phyloP scores from a whole-genome alignment of 352 stramenopile species.

The Pythium phragmitis region DNA sequence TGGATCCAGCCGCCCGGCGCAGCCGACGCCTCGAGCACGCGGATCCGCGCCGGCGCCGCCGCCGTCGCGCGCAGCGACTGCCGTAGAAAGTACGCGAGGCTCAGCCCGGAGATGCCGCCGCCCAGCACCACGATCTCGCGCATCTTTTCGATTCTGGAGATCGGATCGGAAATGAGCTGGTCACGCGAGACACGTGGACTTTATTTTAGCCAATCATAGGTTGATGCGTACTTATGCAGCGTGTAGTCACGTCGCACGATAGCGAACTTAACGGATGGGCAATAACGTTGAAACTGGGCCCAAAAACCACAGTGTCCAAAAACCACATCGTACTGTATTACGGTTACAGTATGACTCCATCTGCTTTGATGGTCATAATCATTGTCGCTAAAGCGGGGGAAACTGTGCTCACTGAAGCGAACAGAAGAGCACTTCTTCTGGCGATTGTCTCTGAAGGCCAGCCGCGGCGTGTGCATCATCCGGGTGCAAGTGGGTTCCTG shows the following conservation, averaged over 20 bases:
- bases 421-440: no score
- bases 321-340: not conserved
- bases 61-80: constrained; percentile 35
- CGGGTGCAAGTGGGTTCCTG: no score
- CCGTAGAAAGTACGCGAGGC: constrained; percentile 74
- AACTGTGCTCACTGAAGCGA: no score
- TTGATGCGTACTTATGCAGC: constrained; percentile 1
- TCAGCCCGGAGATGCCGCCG: constrained; percentile 79
- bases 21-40: constrained; percentile 62
- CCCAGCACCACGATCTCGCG: constrained; percentile 78
- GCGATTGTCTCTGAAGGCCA: no score
- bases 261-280: not conserved
- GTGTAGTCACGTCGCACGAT: not conserved
- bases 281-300: not conserved
- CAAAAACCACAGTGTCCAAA: not conserved
- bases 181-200: not conserved
- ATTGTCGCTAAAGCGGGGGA: no score
- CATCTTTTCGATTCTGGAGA: constrained; percentile 14
- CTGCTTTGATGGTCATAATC: no score
- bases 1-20: constrained; percentile 68
- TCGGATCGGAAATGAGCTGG: not conserved
- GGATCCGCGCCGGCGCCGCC: constrained; percentile 43
- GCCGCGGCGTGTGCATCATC: no score
- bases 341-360: no score
- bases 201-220: constrained; percentile 1